Evolutionary conservation across 1,284 basidiomycete species (phyloP), one percentile per base, ranked within the genome.

Genomic region (Leccinum ponderosum): DNA sequence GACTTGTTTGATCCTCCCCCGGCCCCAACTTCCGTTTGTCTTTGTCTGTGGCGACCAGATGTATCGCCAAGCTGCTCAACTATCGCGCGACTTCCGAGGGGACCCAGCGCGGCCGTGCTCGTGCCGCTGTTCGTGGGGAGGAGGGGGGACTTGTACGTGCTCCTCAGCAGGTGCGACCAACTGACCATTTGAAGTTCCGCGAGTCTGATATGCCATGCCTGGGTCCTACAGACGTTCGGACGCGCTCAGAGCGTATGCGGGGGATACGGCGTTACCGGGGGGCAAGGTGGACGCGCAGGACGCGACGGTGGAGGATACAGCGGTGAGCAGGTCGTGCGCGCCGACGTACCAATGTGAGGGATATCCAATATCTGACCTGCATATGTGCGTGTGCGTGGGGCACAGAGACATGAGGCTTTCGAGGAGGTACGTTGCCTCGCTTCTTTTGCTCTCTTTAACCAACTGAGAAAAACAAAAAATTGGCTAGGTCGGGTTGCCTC

Each of bases 241-340:
- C 0, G 83, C 83, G 1, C 76, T 95, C 68, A 79, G 87, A 48
- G 83, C 87, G 4, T 95, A 90, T 66, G 90, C 92, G 1, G 90
- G 91, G 0, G 93, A 95, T 72, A 95, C 93, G 0, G 89, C 91
- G 2, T 75, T 95, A 4, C 93, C 93, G 0, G 93, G 93, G 4
- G 93, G 93, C 0, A 93, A 88, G 69, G 81, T 87, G 17, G 93
- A 95, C 29, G 78, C 78, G 2, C 80, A 77, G 20, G 93, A 95
- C 71, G 73, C 69, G 64, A 85, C 82, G 50, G 77, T 87, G 12
- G 93, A 94, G 71, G 89, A 89, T 63, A 90, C 93, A 2, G 93
- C 93, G 17, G 92, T 94, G 73, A 67, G 87, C 79, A 1, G 8
- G 22, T 31, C n/a, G 22, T 31, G 20, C 14, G 12, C 14, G 48